Conservation (phyloP, 2,329 filamentous ascomycete species). For the Fusarium protoensiforme region DNA sequence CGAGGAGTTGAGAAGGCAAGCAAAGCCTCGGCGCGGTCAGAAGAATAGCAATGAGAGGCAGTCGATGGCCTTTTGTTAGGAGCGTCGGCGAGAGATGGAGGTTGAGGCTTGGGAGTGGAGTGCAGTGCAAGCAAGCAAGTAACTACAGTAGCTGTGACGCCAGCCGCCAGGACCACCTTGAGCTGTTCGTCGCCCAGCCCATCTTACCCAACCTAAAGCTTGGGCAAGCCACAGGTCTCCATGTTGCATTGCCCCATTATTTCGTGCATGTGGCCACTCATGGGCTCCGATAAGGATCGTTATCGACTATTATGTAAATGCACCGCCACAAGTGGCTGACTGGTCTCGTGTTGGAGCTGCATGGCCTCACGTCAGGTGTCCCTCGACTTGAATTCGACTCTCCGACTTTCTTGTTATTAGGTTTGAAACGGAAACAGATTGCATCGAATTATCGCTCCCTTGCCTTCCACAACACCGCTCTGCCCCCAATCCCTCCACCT, state of each 20-base stretch:
- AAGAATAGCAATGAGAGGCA: conserved; percentile 20
- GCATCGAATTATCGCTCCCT: conserved; percentile 13
- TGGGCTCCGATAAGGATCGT: conserved; percentile 6
- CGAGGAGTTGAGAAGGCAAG: background rate
- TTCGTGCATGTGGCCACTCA: conserved; percentile 27
- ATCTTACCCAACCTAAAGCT: conserved; percentile 4
- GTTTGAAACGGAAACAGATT: conserved; percentile 31
- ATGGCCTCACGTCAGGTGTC: conserved; percentile 42
- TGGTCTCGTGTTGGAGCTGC: conserved; percentile 39
- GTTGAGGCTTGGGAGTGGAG: conserved; percentile 31
- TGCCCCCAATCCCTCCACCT: conserved; percentile 4
- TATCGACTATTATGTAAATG: conserved; percentile 45
- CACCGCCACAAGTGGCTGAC: conserved; percentile 43
- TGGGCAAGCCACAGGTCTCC: conserved; percentile 33
- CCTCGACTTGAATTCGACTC: conserved; percentile 26
- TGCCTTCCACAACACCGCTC: background rate
- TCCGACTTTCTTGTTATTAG: conserved; percentile 33
- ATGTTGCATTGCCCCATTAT: conserved; percentile 7
- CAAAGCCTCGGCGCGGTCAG: conserved; percentile 5
- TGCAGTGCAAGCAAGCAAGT: conserved; percentile 22
- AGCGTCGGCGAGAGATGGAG: conserved; percentile 33
- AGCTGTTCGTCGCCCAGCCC: conserved; percentile 19
- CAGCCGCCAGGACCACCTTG: conserved; percentile 20
- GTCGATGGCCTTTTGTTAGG: conserved; percentile 38
- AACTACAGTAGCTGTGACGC: conserved; percentile 43